Conservation (phyloP, 2,329 filamentous ascomycete species). For the Fusarium sp. region DNA sequence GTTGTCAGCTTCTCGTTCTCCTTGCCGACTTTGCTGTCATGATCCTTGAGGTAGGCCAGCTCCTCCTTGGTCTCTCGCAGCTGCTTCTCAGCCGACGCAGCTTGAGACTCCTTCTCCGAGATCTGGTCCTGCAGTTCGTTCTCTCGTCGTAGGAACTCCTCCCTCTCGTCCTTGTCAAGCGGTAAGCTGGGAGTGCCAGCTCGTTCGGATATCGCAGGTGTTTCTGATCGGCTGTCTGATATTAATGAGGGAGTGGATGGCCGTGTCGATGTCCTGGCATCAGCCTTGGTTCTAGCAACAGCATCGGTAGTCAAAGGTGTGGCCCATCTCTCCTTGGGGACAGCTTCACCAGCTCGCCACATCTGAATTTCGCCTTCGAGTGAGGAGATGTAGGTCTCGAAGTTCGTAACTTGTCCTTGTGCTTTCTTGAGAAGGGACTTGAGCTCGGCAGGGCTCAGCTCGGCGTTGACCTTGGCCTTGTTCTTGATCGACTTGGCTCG, state of each 20-base stretch:
- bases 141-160: slow-evolving; percentile 93
- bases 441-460: slow-evolving; percentile 94
- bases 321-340: slow-evolving; percentile 91
- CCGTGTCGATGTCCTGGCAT: slow-evolving; percentile 54
- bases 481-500: slow-evolving; percentile 99
- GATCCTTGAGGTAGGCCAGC: slow-evolving; percentile 83
- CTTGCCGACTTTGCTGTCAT: slow-evolving; percentile 82
- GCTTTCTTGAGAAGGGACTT: slow-evolving; percentile 93
- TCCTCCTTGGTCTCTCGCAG: slow-evolving; percentile 88
- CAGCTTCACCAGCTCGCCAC: slow-evolving; percentile 88
- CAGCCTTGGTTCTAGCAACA: slow-evolving; percentile 50
- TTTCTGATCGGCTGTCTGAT: slow-evolving; percentile 69
- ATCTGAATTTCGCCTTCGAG: slow-evolving; percentile 85
- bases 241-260: slow-evolving; percentile 63
- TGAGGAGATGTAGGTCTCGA: slow-evolving; percentile 84
- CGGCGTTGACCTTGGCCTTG: slow-evolving; percentile 99
- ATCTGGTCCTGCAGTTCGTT: slow-evolving; percentile 98
- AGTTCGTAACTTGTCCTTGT: slow-evolving; percentile 87
- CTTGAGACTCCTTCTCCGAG: slow-evolving; percentile 87
- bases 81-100: slow-evolving; percentile 80
- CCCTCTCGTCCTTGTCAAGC: slow-evolving; percentile 94
- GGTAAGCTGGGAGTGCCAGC: slow-evolving; percentile 87
- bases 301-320: slow-evolving; percentile 66
- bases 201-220: slow-evolving; percentile 76
- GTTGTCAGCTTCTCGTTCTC: slow-evolving; percentile 88